phyloP scores from a whole-genome alignment of 768 basidiomycete species.

The Tephrocybe sp. region DNA sequence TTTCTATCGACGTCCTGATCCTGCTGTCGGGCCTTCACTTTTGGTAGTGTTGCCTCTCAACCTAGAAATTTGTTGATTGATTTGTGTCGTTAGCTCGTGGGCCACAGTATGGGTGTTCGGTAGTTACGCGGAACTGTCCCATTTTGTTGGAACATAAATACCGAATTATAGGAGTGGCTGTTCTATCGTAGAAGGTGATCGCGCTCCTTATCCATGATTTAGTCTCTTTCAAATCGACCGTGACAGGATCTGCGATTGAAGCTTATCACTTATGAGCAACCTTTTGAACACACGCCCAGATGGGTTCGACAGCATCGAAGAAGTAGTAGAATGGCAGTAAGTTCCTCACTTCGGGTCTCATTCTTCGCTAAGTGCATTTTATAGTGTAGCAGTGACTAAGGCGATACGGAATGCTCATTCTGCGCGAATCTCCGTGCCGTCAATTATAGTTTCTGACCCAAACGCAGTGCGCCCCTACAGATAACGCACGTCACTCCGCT shows the following conservation, averaged over 20 bases:
- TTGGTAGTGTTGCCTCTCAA: too few species aligned
- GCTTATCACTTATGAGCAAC: constrained; percentile 92
- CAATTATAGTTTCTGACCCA: constrained; percentile 61
- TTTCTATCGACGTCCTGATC: too few species aligned
- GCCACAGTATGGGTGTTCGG: constrained; percentile 97
- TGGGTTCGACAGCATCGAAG: constrained; percentile 80
- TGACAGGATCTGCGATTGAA: constrained; percentile 85
- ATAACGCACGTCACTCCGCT: constrained; percentile 85
- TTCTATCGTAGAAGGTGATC: constrained; percentile 84
- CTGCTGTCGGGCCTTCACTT: too few species aligned
- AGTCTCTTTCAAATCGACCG: background rate
- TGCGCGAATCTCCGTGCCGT: constrained; percentile 87
- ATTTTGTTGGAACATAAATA: constrained; percentile 67
- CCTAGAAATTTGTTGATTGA: too few species aligned
- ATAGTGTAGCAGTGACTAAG: constrained; percentile 74
- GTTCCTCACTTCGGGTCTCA: constrained; percentile 29
- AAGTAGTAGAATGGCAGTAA: constrained; percentile 96
- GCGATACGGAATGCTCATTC: constrained; percentile 82
- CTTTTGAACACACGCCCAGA: constrained; percentile 85
- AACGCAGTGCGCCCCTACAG: constrained; percentile 43
- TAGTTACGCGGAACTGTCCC: constrained; percentile 72
- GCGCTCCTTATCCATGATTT: background rate
- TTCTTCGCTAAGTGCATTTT: background rate
- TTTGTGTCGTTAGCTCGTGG: constrained; percentile 84
- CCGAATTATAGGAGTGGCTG: constrained; percentile 72